A percentile compares a stretch with the other conserved stretches of the same genome.
These are phyloP conservation scores for Butyriboletus loyo DNA, from an alignment of 768 basidiomycete genomes.

Conservation along the genomic window DNA sequence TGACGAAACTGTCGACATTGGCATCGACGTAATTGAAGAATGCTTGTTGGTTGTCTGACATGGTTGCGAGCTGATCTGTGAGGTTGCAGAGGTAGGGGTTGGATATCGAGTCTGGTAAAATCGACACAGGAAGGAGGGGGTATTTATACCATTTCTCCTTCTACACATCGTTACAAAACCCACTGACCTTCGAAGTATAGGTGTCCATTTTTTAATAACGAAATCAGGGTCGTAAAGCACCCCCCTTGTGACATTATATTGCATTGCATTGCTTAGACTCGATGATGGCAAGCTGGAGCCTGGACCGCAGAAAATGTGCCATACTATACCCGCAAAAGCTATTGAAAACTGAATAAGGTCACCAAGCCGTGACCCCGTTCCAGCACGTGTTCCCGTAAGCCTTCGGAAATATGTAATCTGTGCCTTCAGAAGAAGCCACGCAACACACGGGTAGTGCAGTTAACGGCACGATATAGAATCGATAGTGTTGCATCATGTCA, in stretches of 20 bases:
- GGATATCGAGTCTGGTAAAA: neutral
- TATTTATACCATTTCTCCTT: neutral
- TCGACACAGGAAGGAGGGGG: neutral
- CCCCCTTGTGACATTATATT: neutral
- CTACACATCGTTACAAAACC: neutral
- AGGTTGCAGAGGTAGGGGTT: neutral
- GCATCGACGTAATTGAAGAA: neutral
- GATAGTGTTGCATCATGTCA: too few species aligned
- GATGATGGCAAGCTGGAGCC: neutral
- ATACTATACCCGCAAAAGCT: neutral
- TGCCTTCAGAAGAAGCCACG: too few species aligned
- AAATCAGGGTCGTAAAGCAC: too few species aligned
- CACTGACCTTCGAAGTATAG: neutral
- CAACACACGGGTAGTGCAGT: too few species aligned
- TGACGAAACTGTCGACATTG: neutral
- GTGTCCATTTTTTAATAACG: neutral
- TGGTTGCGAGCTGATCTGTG: neutral
- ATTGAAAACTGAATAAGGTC: neutral
- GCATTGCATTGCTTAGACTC: neutral
- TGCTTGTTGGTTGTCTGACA: neutral
- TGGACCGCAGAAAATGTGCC: neutral
- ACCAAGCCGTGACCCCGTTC: neutral
- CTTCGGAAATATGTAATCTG: too few species aligned
- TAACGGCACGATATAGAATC: too few species aligned
- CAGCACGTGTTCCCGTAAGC: neutral